These are phyloP conservation scores for Pythium aphanidermatum DNA, from an alignment of 352 stramenopile genomes.

Conservation along the genomic window DNA sequence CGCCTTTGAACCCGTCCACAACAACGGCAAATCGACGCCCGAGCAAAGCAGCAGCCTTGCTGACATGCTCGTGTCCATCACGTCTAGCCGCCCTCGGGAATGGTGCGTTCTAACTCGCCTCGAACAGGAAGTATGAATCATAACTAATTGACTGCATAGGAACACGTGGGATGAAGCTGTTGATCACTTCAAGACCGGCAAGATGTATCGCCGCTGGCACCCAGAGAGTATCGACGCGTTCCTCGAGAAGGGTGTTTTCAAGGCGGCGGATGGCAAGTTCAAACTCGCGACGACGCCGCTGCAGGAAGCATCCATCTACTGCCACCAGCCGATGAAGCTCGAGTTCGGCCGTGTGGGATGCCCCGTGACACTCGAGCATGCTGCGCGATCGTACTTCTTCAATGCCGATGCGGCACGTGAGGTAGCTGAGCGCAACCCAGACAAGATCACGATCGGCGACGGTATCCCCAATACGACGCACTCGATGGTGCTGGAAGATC, in stretches of 20 bases:
- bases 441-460: slow-evolving; percentile 3
- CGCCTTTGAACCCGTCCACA: slow-evolving; percentile 16
- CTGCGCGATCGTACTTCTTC: slow-evolving; percentile 7
- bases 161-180: background rate
- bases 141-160: background rate
- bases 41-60: background rate
- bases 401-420: background rate
- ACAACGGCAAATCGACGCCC: background rate
- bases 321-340: slow-evolving; percentile 3
- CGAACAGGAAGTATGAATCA: background rate
- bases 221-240: background rate
- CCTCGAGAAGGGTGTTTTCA: slow-evolving; percentile 3
- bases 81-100: background rate
- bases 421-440: background rate
- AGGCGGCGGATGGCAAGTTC: slow-evolving; percentile 5
- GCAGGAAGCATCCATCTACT: slow-evolving; percentile 5
- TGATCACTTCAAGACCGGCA: background rate
- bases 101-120: slow-evolving; percentile 7
- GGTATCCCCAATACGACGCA: slow-evolving; percentile 9
- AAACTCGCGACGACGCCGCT: background rate
- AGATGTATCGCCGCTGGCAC: slow-evolving; percentile 4
- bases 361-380: slow-evolving; percentile 11
- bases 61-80: slow-evolving; percentile 7
- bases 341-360: slow-evolving; percentile 5
- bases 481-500: slow-evolving; percentile 10